phyloP scores from a whole-genome alignment of 257 asterid genomes.

The Lithospermum erythrorhizon region DNA sequence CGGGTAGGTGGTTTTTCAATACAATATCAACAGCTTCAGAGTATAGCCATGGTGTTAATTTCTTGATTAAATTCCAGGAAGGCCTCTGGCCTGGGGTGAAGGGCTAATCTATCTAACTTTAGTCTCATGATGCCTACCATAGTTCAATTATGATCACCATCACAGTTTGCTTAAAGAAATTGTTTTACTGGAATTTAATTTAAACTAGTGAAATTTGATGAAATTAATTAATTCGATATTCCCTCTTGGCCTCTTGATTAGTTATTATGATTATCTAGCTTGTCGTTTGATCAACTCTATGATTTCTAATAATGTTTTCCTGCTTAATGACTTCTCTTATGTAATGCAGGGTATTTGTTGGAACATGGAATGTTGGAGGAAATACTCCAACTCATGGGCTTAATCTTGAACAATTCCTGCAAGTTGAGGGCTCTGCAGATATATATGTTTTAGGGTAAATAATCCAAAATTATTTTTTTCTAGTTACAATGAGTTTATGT shows the following conservation, averaged over 20 bases:
- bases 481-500: too few relatives aligned
- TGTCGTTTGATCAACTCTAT: too few relatives aligned
- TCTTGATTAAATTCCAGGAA: constrained; percentile 40
- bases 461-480: background rate
- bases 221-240: too few relatives aligned
- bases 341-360: constrained; percentile 60
- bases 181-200: too few relatives aligned
- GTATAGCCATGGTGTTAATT: constrained; percentile 8
- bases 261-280: too few relatives aligned
- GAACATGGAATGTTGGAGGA: constrained; percentile 96
- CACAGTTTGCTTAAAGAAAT: background rate
- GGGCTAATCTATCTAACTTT: constrained; percentile 42
- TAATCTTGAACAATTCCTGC: constrained; percentile 83
- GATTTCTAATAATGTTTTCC: too few relatives aligned
- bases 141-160: too few relatives aligned
- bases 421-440: constrained; percentile 78
- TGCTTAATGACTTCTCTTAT: too few relatives aligned
- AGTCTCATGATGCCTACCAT: constrained; percentile 43
- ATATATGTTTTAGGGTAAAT: constrained; percentile 76
- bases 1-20: too few relatives aligned
- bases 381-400: constrained; percentile 61
- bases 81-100: constrained; percentile 43
- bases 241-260: too few relatives aligned
- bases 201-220: too few relatives aligned
- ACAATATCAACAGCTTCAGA: constrained; percentile 7